Evolutionary conservation across 2,329 filamentous ascomycete species (phyloP).

Genomic region (Trichoderma gracile): DNA sequence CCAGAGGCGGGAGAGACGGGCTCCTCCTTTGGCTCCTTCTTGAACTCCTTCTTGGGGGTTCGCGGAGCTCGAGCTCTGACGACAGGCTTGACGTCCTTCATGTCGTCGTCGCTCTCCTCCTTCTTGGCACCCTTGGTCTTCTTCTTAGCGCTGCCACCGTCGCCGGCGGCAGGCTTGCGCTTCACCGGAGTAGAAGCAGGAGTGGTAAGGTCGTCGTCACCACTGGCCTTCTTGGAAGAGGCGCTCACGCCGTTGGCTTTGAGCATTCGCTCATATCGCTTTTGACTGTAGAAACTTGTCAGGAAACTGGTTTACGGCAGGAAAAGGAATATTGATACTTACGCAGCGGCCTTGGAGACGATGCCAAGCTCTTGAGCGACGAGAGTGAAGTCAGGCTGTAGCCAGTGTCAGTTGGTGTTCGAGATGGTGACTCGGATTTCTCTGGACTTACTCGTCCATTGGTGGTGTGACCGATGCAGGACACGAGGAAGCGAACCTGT

Average conservation of each 20-base stretch:
- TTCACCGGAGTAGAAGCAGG: constrained; percentile 33
- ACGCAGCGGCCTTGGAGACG: constrained; percentile 68
- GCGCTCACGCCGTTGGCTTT: constrained; percentile 54
- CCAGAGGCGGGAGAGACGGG: constrained; percentile 34
- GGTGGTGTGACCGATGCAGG: constrained; percentile 62
- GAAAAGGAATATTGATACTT: constrained; percentile 42
- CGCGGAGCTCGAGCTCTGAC: background rate
- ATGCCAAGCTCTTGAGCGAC: constrained; percentile 67
- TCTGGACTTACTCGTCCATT: constrained; percentile 56
- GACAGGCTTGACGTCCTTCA: constrained; percentile 27
- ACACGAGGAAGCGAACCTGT: constrained; percentile 66
- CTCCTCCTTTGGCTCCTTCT: constrained; percentile 31
- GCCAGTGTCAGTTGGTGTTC: constrained; percentile 7
- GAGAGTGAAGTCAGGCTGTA: constrained; percentile 63
- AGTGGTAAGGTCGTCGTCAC: constrained; percentile 15
- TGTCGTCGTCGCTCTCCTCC: constrained; percentile 30
- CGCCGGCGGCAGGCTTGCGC: constrained; percentile 34
- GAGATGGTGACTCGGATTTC: background rate
- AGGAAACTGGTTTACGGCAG: background rate
- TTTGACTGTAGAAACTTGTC: constrained; percentile 50
- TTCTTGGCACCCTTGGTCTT: constrained; percentile 33
- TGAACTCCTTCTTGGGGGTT: constrained; percentile 28
- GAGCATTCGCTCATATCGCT: constrained; percentile 67
- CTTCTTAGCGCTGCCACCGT: constrained; percentile 34
- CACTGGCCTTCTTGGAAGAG: constrained; percentile 25